These are phyloP conservation scores for Protomyces inouyei DNA, from an alignment of 1,139 yeast genomes.

Conservation along the genomic window DNA sequence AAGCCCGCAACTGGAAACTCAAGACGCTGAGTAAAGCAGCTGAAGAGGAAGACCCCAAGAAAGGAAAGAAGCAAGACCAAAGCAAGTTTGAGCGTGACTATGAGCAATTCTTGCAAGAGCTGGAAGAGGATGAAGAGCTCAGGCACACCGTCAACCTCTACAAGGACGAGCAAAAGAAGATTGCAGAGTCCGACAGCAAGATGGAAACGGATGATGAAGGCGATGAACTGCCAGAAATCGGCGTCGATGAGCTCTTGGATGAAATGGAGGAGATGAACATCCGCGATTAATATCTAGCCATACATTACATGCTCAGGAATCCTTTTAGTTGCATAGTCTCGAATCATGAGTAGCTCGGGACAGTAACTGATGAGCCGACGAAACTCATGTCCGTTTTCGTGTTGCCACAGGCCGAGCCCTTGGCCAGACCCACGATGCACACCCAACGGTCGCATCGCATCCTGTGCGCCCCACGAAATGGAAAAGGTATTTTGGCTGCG, in stretches of 20 bases:
- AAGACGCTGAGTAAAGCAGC: slow-evolving; percentile 92
- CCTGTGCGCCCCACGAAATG: slow-evolving; percentile 5
- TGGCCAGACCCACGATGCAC: slow-evolving; percentile 16
- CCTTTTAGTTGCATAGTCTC: not conserved
- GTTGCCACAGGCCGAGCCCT: not conserved
- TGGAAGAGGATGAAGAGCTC: slow-evolving; percentile 94
- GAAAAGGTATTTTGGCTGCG: slow-evolving; percentile 1
- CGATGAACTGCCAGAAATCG: slow-evolving; percentile 47
- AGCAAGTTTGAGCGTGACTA: slow-evolving; percentile 93
- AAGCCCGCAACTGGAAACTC: slow-evolving; percentile 89
- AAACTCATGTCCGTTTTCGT: not conserved
- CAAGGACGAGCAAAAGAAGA: slow-evolving; percentile 47
- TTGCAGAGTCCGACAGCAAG: slow-evolving; percentile 43
- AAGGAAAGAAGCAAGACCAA: slow-evolving; percentile 70
- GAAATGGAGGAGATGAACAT: slow-evolving; percentile 90
- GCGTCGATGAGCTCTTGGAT: slow-evolving; percentile 45
- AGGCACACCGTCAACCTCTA: slow-evolving; percentile 84
- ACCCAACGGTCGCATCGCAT: slow-evolving; percentile 7
- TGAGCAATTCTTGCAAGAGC: slow-evolving; percentile 90
- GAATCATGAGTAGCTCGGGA: slow-evolving; percentile 4
- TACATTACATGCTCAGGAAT: not conserved
- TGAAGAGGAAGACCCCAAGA: slow-evolving; percentile 74
- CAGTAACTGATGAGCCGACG: slow-evolving; percentile 4
- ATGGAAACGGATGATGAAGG: slow-evolving; percentile 32
- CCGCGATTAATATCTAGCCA: slow-evolving; percentile 40